Evolutionary conservation across 352 stramenopile species (phyloP).

Genomic region (Globisporangium okanoganense): DNA sequence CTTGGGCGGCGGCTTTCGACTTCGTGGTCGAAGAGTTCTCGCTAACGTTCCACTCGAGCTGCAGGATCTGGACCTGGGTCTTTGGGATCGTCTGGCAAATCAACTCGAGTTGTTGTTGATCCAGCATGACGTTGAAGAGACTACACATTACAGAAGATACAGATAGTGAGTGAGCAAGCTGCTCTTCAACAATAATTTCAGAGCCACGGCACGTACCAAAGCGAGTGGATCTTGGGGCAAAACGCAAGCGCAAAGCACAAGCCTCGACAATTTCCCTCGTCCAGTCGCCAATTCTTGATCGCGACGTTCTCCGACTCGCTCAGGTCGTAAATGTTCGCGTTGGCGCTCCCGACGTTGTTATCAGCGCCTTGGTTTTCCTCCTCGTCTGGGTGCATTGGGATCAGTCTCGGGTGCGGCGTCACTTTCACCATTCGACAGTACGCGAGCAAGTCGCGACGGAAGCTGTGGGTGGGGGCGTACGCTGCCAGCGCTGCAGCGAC

Average conservation of each 20-base stretch:
- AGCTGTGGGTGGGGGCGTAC: slow-evolving; percentile 26
- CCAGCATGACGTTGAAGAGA: slow-evolving; percentile 61
- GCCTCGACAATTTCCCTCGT: slow-evolving; percentile 45
- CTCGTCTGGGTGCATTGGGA: slow-evolving; percentile 55
- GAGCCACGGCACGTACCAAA: slow-evolving; percentile 34
- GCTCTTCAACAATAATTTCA: too few relatives aligned
- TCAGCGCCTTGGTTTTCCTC: slow-evolving; percentile 44
- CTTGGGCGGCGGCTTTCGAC: background rate
- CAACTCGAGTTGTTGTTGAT: slow-evolving; percentile 40
- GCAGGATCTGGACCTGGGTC: slow-evolving; percentile 47
- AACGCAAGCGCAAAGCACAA: slow-evolving; percentile 57
- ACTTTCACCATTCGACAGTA: slow-evolving; percentile 54
- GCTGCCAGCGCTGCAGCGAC: slow-evolving; percentile 21
- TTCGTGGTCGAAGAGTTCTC: background rate
- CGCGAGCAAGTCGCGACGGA: slow-evolving; percentile 57
- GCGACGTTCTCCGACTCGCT: slow-evolving; percentile 51
- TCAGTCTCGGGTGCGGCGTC: slow-evolving; percentile 59
- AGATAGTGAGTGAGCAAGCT: too few relatives aligned
- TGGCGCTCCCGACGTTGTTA: slow-evolving; percentile 1
- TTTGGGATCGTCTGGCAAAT: slow-evolving; percentile 47
- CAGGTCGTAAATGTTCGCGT: slow-evolving; percentile 41
- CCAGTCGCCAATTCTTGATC: slow-evolving; percentile 66
- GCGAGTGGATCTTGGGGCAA: slow-evolving; percentile 37
- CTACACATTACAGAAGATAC: slow-evolving; percentile 15
- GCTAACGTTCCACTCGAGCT: slow-evolving; percentile 66